A percentile compares a stretch with the other conserved stretches of the same genome.
Conservation (phyloP, 2,329 filamentous ascomycete genomes). For the Madurella fahalii region DNA sequence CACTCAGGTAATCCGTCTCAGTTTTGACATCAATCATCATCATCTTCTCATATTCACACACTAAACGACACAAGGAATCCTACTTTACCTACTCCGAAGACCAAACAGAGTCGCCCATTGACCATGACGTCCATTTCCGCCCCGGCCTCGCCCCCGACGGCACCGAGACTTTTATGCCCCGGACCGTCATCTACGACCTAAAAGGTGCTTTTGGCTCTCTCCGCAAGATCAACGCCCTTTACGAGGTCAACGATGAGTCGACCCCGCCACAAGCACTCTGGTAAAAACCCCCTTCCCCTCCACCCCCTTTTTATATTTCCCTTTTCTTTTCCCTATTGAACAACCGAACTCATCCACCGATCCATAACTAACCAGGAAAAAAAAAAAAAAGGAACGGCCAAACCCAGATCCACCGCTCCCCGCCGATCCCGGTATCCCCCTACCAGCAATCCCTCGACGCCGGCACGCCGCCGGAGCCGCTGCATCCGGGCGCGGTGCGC, state of each 20-base stretch:
- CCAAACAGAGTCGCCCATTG: conserved; percentile 58
- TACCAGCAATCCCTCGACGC: conserved; percentile 79
- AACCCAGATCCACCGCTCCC: conserved; percentile 64
- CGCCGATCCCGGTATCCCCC: conserved; percentile 62
- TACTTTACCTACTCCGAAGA: conserved; percentile 85
- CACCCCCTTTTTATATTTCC: neutral
- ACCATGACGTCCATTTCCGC: conserved; percentile 87
- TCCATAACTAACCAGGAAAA: conserved; percentile 34
- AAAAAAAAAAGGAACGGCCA: conserved; percentile 47
- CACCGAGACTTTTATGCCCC: conserved; percentile 84
- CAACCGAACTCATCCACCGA: neutral
- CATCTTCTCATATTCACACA: neutral
- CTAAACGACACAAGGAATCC: conserved; percentile 62
- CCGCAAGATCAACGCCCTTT: conserved; percentile 82
- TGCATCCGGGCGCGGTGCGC: conserved; percentile 64
- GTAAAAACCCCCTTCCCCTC: conserved; percentile 28
- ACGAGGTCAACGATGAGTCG: conserved; percentile 50
- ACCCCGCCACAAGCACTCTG: conserved; percentile 37
- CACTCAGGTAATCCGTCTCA: conserved; percentile 57
- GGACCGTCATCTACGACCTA: conserved; percentile 89
- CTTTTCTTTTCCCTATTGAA: neutral
- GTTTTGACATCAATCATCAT: neutral
- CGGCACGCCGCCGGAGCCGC: conserved; percentile 60
- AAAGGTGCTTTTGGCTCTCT: conserved; percentile 91
- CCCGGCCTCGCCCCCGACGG: conserved; percentile 78